A percentile compares a stretch with the other conserved stretches of the same genome.
Evolutionary conservation across 495 filamentous ascomycete species (phyloP).

Genomic region (Terfezia boudieri): DNA sequence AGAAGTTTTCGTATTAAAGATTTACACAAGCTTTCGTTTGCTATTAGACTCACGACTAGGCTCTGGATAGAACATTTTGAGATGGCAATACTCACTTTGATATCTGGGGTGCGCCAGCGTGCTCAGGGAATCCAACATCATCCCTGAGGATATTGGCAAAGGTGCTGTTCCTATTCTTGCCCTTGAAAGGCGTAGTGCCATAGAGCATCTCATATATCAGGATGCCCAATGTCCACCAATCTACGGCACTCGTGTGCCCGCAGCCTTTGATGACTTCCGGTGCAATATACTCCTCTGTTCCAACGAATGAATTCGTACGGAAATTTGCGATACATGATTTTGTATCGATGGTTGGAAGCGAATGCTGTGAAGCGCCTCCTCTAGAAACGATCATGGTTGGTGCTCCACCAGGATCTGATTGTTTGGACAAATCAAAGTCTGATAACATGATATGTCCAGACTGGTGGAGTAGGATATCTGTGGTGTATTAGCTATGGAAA

Average conservation of each 20-base stretch:
- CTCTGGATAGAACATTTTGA: background rate
- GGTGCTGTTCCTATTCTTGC: constrained; percentile 93
- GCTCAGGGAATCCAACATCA: constrained; percentile 85
- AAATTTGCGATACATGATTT: constrained; percentile 98
- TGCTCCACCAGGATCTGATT: constrained; percentile 86
- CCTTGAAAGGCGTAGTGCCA: constrained; percentile 96
- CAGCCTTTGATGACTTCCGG: constrained; percentile 98
- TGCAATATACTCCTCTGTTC: constrained; percentile 96
- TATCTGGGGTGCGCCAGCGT: constrained; percentile 58
- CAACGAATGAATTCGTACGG: constrained; percentile 93
- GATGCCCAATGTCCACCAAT: constrained; percentile 98
- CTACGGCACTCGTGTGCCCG: constrained; percentile 91
- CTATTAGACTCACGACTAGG: no score
- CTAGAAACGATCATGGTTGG: constrained; percentile 92
- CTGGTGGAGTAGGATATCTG: constrained; percentile 93
- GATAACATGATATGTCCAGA: constrained; percentile 99
- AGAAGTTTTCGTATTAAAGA: constrained; percentile 87
- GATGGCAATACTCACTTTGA: constrained; percentile 46
- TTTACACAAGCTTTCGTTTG: constrained; percentile 58
- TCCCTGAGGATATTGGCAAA: constrained; percentile 94
- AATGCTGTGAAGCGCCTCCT: constrained; percentile 55
- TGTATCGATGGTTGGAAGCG: constrained; percentile 85
- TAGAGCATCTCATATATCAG: constrained; percentile 98
- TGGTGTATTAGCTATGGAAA: background rate
- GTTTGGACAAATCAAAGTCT: constrained; percentile 94